Conservation (phyloP, 2,329 filamentous ascomycete genomes). For the Xylariaceae sp. region DNA sequence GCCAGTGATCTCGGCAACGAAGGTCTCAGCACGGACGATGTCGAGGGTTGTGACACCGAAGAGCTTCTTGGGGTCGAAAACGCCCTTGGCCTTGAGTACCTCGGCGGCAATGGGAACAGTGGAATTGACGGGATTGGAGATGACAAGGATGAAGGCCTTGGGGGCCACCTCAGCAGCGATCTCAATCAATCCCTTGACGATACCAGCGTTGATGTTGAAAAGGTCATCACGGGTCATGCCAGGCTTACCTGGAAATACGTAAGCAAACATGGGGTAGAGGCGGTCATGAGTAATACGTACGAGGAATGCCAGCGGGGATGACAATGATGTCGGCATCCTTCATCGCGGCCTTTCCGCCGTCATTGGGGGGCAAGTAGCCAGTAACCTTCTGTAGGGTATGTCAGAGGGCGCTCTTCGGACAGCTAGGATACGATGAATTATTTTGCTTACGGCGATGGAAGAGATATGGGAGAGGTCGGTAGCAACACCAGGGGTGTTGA, state of each 20-base stretch:
- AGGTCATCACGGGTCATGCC: constrained; percentile 99
- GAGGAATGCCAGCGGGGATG: constrained; percentile 96
- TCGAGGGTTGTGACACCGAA: constrained; percentile 99
- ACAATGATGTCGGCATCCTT: constrained; percentile 93
- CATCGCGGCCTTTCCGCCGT: constrained; percentile 80
- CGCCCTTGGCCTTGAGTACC: constrained; percentile 85
- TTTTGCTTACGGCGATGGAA: constrained; percentile 61
- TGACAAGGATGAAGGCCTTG: constrained; percentile 92
- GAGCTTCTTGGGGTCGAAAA: constrained; percentile 91
- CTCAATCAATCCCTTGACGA: constrained; percentile 90
- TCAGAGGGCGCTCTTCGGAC: constrained; percentile 26
- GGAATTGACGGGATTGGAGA: constrained; percentile 99
- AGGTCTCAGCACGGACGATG: constrained; percentile 96
- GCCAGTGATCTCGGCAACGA: constrained; percentile 80
- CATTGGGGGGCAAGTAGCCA: constrained; percentile 80
- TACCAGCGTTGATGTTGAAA: constrained; percentile 99
- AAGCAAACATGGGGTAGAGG: constrained; percentile 15
- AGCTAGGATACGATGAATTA: not conserved
- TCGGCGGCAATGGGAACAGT: constrained; percentile 97
- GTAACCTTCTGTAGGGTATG: constrained; percentile 61
- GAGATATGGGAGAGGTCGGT: constrained; percentile 98
- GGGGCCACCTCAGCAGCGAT: constrained; percentile 80
- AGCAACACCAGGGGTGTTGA: constrained; percentile 95
- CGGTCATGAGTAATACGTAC: constrained; percentile 48
- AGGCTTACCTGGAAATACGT: constrained; percentile 69